phyloP scores from a whole-genome alignment of 2,329 filamentous ascomycete species.

The Onygena corvina region DNA sequence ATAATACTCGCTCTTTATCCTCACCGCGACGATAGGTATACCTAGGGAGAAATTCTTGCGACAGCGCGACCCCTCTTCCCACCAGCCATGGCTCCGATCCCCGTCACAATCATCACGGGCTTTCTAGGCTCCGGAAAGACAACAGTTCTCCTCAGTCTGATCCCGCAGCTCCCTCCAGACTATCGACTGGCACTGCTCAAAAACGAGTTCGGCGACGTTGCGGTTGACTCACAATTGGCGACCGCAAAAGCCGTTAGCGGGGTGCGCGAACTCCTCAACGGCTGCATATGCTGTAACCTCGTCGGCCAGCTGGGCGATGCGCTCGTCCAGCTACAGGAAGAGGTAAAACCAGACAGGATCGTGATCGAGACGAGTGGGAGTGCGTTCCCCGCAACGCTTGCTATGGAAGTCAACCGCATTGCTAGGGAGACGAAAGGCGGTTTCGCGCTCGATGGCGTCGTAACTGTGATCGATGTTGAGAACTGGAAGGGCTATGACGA shows the following conservation, averaged over 20 bases:
- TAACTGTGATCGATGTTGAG: conserved; percentile 85
- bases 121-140: conserved; percentile 96
- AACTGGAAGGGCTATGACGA: conserved; percentile 92
- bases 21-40: no score
- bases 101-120: conserved; percentile 89
- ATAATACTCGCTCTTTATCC: no score
- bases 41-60: no score
- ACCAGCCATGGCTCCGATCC: conserved; percentile 45
- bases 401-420: conserved; percentile 77
- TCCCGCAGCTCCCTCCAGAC: conserved; percentile 74
- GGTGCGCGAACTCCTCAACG: conserved; percentile 85
- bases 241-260: conserved; percentile 70
- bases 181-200: conserved; percentile 93
- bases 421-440: conserved; percentile 46
- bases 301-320: conserved; percentile 80
- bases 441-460: conserved; percentile 73
- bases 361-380: conserved; percentile 87
- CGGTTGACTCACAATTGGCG: conserved; percentile 85
- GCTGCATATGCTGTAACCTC: conserved; percentile 97
- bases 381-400: conserved; percentile 77
- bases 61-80: neutral
- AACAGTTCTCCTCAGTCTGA: conserved; percentile 83
- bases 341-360: conserved; percentile 62
- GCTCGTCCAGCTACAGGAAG: conserved; percentile 56
- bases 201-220: conserved; percentile 94